Percentiles rank a stretch among this genome's conserved stretches.
Conservation (phyloP, 1,139 yeast species). For the Barnettozyma hawaiiensis region DNA sequence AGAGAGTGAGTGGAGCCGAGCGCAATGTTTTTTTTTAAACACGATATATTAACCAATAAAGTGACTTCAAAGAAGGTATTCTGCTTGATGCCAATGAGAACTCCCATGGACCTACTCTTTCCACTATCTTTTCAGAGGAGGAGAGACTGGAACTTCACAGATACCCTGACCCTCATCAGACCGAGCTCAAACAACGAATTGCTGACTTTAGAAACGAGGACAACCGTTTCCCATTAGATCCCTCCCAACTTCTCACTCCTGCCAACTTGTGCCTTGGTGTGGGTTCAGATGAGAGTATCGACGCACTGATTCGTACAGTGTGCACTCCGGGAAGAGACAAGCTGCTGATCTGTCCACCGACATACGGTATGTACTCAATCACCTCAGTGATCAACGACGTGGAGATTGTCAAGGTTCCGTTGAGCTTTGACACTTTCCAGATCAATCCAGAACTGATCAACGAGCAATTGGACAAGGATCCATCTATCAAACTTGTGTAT, state of each 20-base stretch:
- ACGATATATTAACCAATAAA: conserved; percentile 17
- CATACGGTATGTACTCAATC: conserved; percentile 94
- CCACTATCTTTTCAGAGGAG: conserved; percentile 34
- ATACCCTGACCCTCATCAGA: conserved; percentile 96
- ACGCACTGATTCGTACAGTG: conserved; percentile 76
- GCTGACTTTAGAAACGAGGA: conserved; percentile 62
- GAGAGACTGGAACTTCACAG: conserved; percentile 56
- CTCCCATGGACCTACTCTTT: conserved; percentile 82
- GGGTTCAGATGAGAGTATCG: conserved; percentile 96
- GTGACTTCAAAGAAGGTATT: conserved; percentile 77
- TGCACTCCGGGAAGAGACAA: conserved; percentile 82
- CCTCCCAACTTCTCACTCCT: conserved; percentile 37
- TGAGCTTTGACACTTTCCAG: conserved; percentile 58
- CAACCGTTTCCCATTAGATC: conserved; percentile 18
- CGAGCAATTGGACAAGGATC: conserved; percentile 48
- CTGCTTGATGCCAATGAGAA: conserved; percentile 94
- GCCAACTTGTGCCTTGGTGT: conserved; percentile 88
- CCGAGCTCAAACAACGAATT: conserved; percentile 66
- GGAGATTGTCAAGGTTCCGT: conserved; percentile 65
- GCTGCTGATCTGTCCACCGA: conserved; percentile 85
- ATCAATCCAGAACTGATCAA: conserved; percentile 54
- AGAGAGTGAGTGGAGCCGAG: conserved; percentile 59
- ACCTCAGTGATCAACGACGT: conserved; percentile 90
- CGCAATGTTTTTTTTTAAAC: no score
- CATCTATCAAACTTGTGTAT: conserved; percentile 64